Evolutionary conservation across 176 grass and related monocot genomes (phyloP), one percentile per base, ranked within the genome.

Genomic region (Eleusine indica): DNA sequence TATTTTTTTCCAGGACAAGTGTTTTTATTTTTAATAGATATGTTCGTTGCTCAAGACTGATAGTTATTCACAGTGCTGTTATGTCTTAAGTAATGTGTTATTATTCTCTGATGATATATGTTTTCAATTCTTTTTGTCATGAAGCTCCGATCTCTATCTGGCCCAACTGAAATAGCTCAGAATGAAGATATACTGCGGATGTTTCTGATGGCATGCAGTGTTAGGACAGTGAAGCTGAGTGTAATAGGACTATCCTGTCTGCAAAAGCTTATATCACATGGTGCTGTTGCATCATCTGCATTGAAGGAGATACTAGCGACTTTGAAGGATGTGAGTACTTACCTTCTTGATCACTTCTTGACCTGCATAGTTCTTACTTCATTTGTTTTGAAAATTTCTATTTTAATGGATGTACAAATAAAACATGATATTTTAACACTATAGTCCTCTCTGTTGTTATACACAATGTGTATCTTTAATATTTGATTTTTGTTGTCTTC

Each of bases 181-280:
- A 96, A 94, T 71, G 86, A 91, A 54, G 91, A 96, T 88, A 94
- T 96, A 87, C 35, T 94, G 74, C 85, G 87, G 75, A 99, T 99
- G 80, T 96, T 99, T 93, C 73, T 99, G 73, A 95, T 96, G 93
- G 93, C 96, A 74, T 99, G 96, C 57, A 85, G 87, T 81, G 93
- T 99, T 66, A 99, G 92, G 76, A 92, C 93, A 76, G 81, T 95
- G 72, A 96, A 96, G 85, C 80, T 99, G 76, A 96, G 91, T 94
- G 96, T 94, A 22, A 96, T 99, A 60, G 96, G 93, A 77, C 93
- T 99, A 39, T 99, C 93, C 46, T 99, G 91, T 81, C 89, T 98
- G 87, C 96, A 98, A 90, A 98, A 98, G 83, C 96, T 98, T 83
- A 92, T 98, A 87, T 92, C 93, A 78, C 96, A 95, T 78, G 87